Evolutionary conservation across 768 basidiomycete species (phyloP), one percentile per base, ranked within the genome.

Genomic region (Serendipita sp.): DNA sequence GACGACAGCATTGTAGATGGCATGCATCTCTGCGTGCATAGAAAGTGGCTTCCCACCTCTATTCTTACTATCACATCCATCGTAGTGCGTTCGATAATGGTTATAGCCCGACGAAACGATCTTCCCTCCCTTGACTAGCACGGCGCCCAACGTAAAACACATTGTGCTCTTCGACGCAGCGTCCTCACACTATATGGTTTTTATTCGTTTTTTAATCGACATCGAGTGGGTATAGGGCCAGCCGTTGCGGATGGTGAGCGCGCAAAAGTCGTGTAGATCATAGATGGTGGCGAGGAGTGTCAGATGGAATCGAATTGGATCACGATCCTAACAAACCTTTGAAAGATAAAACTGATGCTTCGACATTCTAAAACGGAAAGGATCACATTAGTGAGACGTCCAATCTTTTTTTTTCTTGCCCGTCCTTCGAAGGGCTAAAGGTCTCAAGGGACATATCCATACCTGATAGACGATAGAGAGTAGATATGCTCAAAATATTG

Each of bases 21-120:
- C 77, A 65, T 82, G 77, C 82, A 82, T 82, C 71, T 81, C 79
- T 2, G 81, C 80, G 66, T 82, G 80, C 79, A 82, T 74, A 2
- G 72, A 74, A 16, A 74, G 63, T 20, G 72, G 70, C 73, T 75
- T 79, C 60, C 75, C 73, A 66, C 72, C 73, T 3, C 75, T 74
- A 58, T 73, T 73, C 28, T 56, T 50, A 30, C 72, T 68, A 50
- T 77, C 75, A 11, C 71, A 70, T 26, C 79, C 79, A 63, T 82
- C 78, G 67, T 81, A 81, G 63, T 78, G 77, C 26, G 80, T 73
- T 41, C 80, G 73, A 66, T 79, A 77, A 66, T 82, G 81, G 66
- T 82, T 82, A 64, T 76, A 75, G 14, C 80, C 80, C 5, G 73
- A 73, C 4, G 78, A 78, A 38, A 81, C 74, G 61, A 81, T 69